These are phyloP conservation scores for Suillus discolor DNA, from an alignment of 768 basidiomycete genomes.

Conservation along the genomic window DNA sequence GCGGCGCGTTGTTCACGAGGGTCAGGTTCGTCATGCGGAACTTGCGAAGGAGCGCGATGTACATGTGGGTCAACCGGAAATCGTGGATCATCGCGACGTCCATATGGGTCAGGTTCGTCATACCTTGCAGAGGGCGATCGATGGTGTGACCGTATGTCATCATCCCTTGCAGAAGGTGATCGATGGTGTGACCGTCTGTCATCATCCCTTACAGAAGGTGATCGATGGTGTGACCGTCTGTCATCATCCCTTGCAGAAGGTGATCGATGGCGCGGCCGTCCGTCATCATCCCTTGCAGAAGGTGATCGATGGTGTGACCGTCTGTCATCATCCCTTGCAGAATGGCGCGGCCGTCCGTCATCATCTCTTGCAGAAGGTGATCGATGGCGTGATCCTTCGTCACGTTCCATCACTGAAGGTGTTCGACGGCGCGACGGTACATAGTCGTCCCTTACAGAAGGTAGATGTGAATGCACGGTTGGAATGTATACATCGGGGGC, in stretches of 20 bases:
- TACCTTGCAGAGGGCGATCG: not conserved
- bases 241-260: not conserved
- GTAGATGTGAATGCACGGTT: not conserved
- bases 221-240: not conserved
- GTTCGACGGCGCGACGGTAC: no score
- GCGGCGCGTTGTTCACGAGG: not conserved
- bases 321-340: no score
- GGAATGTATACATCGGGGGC: slow-evolving; percentile 16
- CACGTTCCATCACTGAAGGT: no score
- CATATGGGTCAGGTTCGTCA: not conserved
- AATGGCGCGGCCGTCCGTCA: no score
- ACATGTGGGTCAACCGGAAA: not conserved
- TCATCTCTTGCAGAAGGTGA: no score
- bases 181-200: not conserved
- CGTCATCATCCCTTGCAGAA: not conserved
- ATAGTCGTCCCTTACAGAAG: not conserved
- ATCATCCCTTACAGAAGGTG: not conserved
- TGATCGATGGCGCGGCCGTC: not conserved
- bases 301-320: not conserved
- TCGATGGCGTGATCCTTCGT: no score
- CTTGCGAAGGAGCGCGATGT: not conserved
- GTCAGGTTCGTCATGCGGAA: not conserved
- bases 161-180: not conserved
- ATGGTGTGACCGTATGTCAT: not conserved
- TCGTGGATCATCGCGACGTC: not conserved